Percentiles rank a stretch among this genome's conserved stretches.
These are phyloP conservation scores for Fusarium sp. DNA, from an alignment of 2,329 filamentous ascomycete species.

Conservation along the genomic window DNA sequence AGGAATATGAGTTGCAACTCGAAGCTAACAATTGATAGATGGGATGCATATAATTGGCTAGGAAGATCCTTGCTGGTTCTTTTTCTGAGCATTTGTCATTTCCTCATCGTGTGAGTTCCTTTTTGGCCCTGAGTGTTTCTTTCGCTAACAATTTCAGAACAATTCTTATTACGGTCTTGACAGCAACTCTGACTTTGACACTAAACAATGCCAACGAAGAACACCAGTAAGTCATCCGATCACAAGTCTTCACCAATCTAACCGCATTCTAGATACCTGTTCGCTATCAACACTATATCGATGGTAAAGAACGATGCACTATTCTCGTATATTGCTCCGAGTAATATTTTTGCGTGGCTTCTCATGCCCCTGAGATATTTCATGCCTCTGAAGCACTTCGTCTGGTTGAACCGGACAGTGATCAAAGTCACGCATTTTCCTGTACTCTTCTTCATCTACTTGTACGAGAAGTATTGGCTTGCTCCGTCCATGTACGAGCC, in stretches of 20 bases:
- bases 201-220: conserved; percentile 83
- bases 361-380: conserved; percentile 84
- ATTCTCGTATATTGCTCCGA: conserved; percentile 92
- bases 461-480: conserved; percentile 86
- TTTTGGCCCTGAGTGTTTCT: neutral
- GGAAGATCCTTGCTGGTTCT: conserved; percentile 80
- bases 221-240: conserved; percentile 68
- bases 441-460: conserved; percentile 84
- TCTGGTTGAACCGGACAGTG: conserved; percentile 86
- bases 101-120: conserved; percentile 77
- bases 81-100: conserved; percentile 95
- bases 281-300: conserved; percentile 95
- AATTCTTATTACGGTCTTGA: conserved; percentile 93
- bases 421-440: conserved; percentile 94
- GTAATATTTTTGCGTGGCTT: conserved; percentile 91
- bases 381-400: conserved; percentile 83
- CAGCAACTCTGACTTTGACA: conserved; percentile 69
- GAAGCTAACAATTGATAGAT: conserved; percentile 56
- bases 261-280: conserved; percentile 71
- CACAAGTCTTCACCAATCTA: neutral
- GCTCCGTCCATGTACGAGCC: conserved; percentile 81
- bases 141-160: conserved; percentile 61
- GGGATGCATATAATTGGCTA: conserved; percentile 78
- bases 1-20: neutral
- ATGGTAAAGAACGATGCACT: conserved; percentile 98